phyloP scores from a whole-genome alignment of 2,329 filamentous ascomycete genomes.

The Pseudogymnoascus sp. region DNA sequence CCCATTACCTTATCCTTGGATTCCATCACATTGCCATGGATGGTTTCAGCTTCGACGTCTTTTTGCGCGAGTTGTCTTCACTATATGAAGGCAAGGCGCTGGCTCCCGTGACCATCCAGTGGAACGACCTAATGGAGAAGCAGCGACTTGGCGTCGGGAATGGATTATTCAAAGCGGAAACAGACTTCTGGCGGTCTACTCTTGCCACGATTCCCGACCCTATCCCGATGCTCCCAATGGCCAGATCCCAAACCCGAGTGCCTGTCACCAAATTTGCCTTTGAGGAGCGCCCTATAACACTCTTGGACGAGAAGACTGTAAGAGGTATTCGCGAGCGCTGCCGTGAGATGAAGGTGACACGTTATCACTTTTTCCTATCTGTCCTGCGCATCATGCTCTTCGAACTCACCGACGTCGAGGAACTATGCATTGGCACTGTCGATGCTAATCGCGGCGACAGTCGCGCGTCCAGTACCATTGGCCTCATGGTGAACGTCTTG shows the following conservation, averaged over 20 bases:
- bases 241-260: not conserved
- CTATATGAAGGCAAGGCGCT: conserved; percentile 16
- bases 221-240: not conserved
- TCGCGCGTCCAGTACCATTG: conserved; percentile 32
- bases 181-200: not conserved
- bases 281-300: not conserved
- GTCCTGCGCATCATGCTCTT: conserved; percentile 34
- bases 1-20: conserved; percentile 18
- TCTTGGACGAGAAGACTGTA: too few species aligned
- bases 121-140: not conserved
- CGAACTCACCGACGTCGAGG: conserved; percentile 29
- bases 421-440: conserved; percentile 41
- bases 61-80: conserved; percentile 19
- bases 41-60: conserved; percentile 19
- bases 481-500: conserved; percentile 18
- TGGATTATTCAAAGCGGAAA: not conserved
- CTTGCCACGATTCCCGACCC: not conserved
- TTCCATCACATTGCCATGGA: conserved; percentile 25
- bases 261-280: too few species aligned
- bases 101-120: not conserved
- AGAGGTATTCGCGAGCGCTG: conserved; percentile 21
- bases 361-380: conserved; percentile 42
- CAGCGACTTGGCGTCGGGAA: not conserved
- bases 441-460: conserved; percentile 36
- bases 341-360: conserved; percentile 26